phyloP scores from a whole-genome alignment of 495 filamentous ascomycete genomes.

The Daldinia loculata region DNA sequence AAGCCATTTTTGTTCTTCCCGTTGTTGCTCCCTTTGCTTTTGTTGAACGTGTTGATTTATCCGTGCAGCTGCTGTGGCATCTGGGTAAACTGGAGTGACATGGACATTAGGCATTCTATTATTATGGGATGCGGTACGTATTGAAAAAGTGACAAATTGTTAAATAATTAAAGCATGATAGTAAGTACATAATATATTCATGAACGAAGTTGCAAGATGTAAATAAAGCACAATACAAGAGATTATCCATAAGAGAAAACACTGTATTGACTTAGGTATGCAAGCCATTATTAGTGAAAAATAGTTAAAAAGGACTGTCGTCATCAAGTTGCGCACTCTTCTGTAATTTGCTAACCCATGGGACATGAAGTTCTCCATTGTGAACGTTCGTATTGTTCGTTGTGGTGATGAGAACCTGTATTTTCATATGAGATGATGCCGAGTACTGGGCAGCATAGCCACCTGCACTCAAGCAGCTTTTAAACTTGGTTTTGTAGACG shows the following conservation, averaged over 20 bases:
- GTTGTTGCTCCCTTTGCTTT: not conserved
- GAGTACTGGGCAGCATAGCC: conserved; percentile 12
- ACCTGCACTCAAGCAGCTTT: conserved; percentile 29
- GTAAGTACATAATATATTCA: too few species aligned
- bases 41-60: not conserved
- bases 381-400: conserved; percentile 20
- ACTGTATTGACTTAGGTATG: too few species aligned
- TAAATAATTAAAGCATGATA: not conserved
- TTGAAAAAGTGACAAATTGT: not conserved
- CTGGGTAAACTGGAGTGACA: not conserved
- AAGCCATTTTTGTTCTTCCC: not conserved
- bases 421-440: conserved; percentile 18
- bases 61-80: not conserved
- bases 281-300: not conserved
- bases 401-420: not conserved
- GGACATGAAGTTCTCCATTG: conserved; percentile 21
- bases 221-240: too few species aligned
- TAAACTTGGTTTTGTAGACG: conserved; percentile 8
- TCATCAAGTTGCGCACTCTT: not conserved
- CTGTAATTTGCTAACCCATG: not conserved
- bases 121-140: not conserved
- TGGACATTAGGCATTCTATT: not conserved
- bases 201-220: not conserved
- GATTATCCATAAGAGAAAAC: too few species aligned
- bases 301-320: not conserved